A percentile compares a stretch with the other conserved stretches of the same genome.
Evolutionary conservation across 306 rosid species (phyloP).

Genomic region (Vigna angularis): DNA sequence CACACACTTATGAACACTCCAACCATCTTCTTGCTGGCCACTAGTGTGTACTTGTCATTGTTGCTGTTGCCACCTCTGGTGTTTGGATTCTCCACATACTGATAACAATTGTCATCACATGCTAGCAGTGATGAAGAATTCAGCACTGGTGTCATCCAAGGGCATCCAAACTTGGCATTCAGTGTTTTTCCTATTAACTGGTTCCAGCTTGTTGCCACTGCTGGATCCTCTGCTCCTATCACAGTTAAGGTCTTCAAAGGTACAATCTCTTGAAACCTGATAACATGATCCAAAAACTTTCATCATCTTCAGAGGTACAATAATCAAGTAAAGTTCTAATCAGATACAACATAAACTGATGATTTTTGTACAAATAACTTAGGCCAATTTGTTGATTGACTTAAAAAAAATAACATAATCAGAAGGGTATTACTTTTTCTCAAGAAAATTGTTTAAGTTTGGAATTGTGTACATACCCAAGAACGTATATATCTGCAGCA

Average conservation of each 20-base stretch:
- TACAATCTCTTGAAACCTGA: slow-evolving; percentile 91
- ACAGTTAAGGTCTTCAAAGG: slow-evolving; percentile 82
- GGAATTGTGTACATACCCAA: slow-evolving; percentile 72
- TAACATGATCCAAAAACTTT: not conserved
- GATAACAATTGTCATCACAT: slow-evolving; percentile 43
- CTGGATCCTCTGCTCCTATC: slow-evolving; percentile 81
- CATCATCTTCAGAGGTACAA: not conserved
- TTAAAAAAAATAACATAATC: not conserved
- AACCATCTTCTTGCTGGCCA: slow-evolving; percentile 96
- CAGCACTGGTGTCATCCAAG: slow-evolving; percentile 63
- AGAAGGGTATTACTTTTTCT: not conserved
- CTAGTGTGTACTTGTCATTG: slow-evolving; percentile 53
- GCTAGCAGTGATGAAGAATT: slow-evolving; percentile 40
- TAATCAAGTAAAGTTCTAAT: not conserved
- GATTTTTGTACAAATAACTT: not conserved
- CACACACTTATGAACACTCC: slow-evolving; percentile 91
- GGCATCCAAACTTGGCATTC: slow-evolving; percentile 58
- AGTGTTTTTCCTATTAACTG: slow-evolving; percentile 71
- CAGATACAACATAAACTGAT: not conserved
- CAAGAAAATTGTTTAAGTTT: not conserved
- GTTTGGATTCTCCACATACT: slow-evolving; percentile 31
- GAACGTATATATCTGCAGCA: slow-evolving; percentile 87
- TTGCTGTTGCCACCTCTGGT: slow-evolving; percentile 17
- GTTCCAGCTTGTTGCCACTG: slow-evolving; percentile 87
- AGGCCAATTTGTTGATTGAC: not conserved